Evolutionary conservation across 768 basidiomycete genomes (phyloP), one percentile per base, ranked within the genome.

Genomic region (Suillus bovinus): DNA sequence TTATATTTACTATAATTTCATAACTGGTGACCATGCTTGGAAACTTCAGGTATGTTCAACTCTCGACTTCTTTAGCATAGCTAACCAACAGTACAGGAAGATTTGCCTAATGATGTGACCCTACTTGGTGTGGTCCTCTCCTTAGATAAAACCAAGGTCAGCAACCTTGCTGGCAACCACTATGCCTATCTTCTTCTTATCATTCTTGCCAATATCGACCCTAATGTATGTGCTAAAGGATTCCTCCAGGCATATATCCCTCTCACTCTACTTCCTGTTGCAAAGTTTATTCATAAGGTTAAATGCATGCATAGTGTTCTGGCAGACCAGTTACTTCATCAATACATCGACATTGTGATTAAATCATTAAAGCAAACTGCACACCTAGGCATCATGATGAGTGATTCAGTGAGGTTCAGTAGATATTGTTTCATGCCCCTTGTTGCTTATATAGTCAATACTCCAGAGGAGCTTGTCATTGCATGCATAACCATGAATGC

Each of bases 81-180:
- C n/a, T 41, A 22, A 59, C 16, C 33, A 36, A 34, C 5, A 1
- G 11, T 33, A 17, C 27, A 72, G 71, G 52, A 61, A 9, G 50
- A 59, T 34, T 49, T 76, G 13, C 72, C 69, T 8, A 24, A 50
- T 3, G 74, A 71, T 3, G 64, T 67, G 0, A 74, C 74, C 6
- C 62, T 78, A 17, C 64, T 77, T 11, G 74, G 76, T 9, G 64
- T 69, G 0, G 67, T 78, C 14, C 53, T 71, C 5, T 70, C 71
- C 22, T 74, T 71, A 2, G 74, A 78, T 60, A 78, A 77, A 61
- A 76, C 76, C 17, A 68, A 68, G 63, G 44, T 63, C 14, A 60
- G 58, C 10, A 41, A 49, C n/a, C 38, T 63, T n/a, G 57, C 41
- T 13, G 60, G 62, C 22, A 61, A 67, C 24, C 16, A 24, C n/a